A percentile compares a stretch with the other conserved stretches of the same genome.
Evolutionary conservation across 108 stramenopile genomes (phyloP).

Genomic region (Poteriospumella lacustris): DNA sequence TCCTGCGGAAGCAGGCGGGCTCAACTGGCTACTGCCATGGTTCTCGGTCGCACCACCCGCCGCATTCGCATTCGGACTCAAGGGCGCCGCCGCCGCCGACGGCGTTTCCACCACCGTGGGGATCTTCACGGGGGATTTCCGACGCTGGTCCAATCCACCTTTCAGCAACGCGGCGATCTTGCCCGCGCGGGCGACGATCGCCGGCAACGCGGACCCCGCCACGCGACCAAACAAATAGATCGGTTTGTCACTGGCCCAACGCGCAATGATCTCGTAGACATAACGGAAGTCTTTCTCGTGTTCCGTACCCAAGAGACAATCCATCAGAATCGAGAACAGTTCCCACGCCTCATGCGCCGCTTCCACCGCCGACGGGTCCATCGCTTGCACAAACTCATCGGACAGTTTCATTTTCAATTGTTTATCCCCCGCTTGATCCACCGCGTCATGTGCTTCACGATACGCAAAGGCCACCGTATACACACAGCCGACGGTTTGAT

Average conservation of each 20-base stretch:
- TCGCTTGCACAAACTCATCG: background rate
- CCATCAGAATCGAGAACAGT: background rate
- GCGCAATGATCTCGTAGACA: too few relatives aligned
- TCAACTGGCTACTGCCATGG: too few relatives aligned
- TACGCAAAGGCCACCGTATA: constrained; percentile 58
- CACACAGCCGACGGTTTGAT: constrained; percentile 90
- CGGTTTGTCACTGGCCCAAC: too few relatives aligned
- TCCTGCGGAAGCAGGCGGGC: too few relatives aligned
- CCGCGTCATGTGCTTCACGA: background rate
- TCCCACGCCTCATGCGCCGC: background rate
- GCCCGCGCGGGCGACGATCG: background rate
- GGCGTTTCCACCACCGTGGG: too few relatives aligned
- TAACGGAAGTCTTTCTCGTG: constrained; percentile 60
- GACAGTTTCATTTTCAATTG: constrained; percentile 68
- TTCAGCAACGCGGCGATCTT: background rate
- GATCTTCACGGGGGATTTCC: background rate
- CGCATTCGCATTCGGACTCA: too few relatives aligned
- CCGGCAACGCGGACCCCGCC: too few relatives aligned
- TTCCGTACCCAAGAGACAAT: constrained; percentile 39
- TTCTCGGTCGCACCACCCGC: too few relatives aligned
- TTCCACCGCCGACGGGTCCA: background rate
- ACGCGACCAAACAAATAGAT: too few relatives aligned
- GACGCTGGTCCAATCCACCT: background rate
- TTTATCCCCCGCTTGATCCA: constrained; percentile 24
- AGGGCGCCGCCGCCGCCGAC: too few relatives aligned